Evolutionary conservation across 2,329 filamentous ascomycete genomes (phyloP).

Genomic region (Bipolaris victoriae): DNA sequence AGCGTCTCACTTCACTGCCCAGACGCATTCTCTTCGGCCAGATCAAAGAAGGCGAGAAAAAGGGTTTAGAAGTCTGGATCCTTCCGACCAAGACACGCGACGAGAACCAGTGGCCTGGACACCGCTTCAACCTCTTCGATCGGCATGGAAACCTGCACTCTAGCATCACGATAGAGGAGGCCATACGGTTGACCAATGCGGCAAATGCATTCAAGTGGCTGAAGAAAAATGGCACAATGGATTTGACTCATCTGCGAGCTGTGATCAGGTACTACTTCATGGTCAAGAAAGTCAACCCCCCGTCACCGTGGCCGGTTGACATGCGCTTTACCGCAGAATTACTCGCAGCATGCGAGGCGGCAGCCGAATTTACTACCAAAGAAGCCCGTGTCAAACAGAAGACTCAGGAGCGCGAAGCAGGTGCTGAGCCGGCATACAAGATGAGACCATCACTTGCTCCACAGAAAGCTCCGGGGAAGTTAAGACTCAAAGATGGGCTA

Average conservation of each 20-base stretch:
- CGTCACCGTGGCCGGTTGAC: not conserved
- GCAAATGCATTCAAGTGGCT: not conserved
- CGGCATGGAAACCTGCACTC: not conserved
- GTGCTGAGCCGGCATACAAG: not conserved
- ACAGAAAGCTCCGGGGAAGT: not conserved
- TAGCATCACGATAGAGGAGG: not conserved
- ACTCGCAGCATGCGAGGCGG: not conserved
- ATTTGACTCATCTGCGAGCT: not conserved
- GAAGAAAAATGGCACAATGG: not conserved
- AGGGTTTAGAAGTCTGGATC: not conserved
- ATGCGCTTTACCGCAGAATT: not conserved
- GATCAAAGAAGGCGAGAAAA: not conserved
- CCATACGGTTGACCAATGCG: not conserved
- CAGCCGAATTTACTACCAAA: not conserved
- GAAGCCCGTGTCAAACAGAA: not conserved
- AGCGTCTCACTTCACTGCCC: not conserved
- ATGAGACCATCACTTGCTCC: not conserved
- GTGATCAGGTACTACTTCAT: constrained; percentile 1
- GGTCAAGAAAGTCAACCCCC: not conserved
- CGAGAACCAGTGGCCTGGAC: not conserved
- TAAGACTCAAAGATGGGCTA: not conserved
- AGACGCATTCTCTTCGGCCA: not conserved
- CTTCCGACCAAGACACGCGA: not conserved
- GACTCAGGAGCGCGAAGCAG: not conserved
- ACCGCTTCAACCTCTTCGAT: not conserved